These are phyloP conservation scores for Leptographium wingfieldii DNA, from an alignment of 2,329 filamentous ascomycete genomes.

Conservation along the genomic window DNA sequence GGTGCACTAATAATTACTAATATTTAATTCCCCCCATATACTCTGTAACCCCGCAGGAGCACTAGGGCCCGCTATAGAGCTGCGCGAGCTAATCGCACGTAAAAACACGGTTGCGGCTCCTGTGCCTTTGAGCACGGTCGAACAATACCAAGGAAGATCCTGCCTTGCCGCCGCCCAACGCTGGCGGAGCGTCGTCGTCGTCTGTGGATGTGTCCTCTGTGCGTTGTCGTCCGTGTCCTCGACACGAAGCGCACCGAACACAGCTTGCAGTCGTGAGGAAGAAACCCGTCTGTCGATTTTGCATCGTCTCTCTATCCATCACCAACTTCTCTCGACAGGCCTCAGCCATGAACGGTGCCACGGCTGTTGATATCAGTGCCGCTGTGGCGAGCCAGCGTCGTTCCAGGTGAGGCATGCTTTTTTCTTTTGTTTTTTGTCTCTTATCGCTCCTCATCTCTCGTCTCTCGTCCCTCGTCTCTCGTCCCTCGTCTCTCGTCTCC, in stretches of 20 bases:
- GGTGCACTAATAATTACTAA: neutral
- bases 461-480: neutral
- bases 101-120: neutral
- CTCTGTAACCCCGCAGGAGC: too few species aligned
- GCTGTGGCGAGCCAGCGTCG: neutral
- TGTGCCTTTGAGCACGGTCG: neutral
- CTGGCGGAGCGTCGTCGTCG: too few species aligned
- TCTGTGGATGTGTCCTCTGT: too few species aligned
- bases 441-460: neutral
- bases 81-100: too few species aligned
- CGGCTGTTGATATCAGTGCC: neutral
- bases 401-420: neutral
- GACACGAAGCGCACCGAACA: too few species aligned
- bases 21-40: neutral
- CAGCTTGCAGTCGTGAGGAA: too few species aligned
- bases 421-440: neutral
- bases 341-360: neutral
- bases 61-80: too few species aligned
- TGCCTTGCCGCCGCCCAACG: too few species aligned
- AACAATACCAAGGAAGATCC: neutral
- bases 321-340: neutral
- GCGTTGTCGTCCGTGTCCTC: too few species aligned
- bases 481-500: neutral
- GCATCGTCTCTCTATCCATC: neutral
- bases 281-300: neutral